A percentile compares a stretch with the other conserved stretches of the same genome.
Evolutionary conservation across 495 filamentous ascomycete genomes (phyloP).

Genomic region (Penicillium steckii): DNA sequence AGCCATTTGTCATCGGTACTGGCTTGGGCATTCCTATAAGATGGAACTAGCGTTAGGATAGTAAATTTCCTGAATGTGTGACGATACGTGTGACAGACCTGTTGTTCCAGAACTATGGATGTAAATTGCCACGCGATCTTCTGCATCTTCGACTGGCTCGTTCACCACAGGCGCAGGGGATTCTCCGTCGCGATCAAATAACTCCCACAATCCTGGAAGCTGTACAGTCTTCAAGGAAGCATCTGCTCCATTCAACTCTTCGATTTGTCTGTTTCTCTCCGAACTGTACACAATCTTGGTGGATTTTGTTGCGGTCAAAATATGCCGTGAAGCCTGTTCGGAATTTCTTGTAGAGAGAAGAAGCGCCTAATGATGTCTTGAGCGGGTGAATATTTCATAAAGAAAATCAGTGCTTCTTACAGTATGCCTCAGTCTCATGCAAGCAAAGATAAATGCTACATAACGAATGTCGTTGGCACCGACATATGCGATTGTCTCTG

Average conservation of each 20-base stretch:
- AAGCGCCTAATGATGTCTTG: slow-evolving; percentile 15
- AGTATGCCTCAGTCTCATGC: slow-evolving; percentile 22
- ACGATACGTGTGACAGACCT: slow-evolving; percentile 21
- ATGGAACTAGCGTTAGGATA: no score
- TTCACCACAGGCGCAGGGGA: slow-evolving; percentile 11
- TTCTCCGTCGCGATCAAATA: slow-evolving; percentile 12
- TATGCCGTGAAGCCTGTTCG: slow-evolving; percentile 27
- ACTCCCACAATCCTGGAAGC: slow-evolving; percentile 18
- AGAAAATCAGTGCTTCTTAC: slow-evolving; percentile 4
- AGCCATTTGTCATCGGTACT: slow-evolving; percentile 44
- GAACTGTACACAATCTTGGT: slow-evolving; percentile 26
- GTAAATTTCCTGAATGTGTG: background rate
- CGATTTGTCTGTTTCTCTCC: slow-evolving; percentile 13
- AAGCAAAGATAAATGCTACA: slow-evolving; percentile 23
- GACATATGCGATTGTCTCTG: slow-evolving; percentile 31
- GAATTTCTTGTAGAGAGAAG: slow-evolving; percentile 41
- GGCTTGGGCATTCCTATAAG: slow-evolving; percentile 44
- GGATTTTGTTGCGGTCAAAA: slow-evolving; percentile 31
- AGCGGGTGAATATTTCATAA: background rate
- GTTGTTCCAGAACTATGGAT: slow-evolving; percentile 62
- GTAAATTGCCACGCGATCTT: slow-evolving; percentile 44
- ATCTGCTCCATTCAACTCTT: slow-evolving; percentile 7
- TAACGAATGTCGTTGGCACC: slow-evolving; percentile 31
- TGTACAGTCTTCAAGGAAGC: slow-evolving; percentile 9
- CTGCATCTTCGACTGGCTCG: slow-evolving; percentile 24